Conservation (phyloP, 257 asterid genomes). For the Solanum bukasovii region DNA sequence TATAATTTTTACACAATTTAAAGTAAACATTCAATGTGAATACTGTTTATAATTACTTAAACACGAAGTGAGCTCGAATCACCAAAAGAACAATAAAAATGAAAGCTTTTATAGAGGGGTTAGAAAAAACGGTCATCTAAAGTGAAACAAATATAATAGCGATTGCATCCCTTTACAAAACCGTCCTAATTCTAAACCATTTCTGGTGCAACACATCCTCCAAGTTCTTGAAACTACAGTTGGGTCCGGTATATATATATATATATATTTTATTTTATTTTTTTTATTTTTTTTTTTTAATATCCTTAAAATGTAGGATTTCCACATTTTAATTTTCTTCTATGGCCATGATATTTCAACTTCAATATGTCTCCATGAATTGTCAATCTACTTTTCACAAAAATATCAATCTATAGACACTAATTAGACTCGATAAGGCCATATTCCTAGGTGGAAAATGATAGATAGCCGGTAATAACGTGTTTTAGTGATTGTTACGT, state of each 20-base stretch:
- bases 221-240: not conserved
- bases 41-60: too few species aligned
- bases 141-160: not conserved
- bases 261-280: not conserved
- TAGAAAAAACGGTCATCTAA: not conserved
- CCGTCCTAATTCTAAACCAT: not conserved
- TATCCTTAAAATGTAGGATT: conserved; percentile 21
- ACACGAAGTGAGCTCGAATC: not conserved
- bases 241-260: not conserved
- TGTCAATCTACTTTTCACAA: not conserved
- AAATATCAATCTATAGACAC: not conserved
- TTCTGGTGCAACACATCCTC: conserved; percentile 11
- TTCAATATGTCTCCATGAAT: not conserved
- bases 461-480: not conserved
- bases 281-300: not conserved
- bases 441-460: not conserved
- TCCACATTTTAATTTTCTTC: conserved; percentile 1
- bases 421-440: not conserved
- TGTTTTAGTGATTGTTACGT: not conserved
- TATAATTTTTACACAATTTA: not conserved
- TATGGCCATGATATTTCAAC: not conserved
- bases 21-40: too few species aligned
- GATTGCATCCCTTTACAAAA: not conserved
- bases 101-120: too few species aligned
- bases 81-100: not conserved